Conservation (phyloP, 192 early-diverging fungal genomes). For the Glomus cerebriforme region DNA sequence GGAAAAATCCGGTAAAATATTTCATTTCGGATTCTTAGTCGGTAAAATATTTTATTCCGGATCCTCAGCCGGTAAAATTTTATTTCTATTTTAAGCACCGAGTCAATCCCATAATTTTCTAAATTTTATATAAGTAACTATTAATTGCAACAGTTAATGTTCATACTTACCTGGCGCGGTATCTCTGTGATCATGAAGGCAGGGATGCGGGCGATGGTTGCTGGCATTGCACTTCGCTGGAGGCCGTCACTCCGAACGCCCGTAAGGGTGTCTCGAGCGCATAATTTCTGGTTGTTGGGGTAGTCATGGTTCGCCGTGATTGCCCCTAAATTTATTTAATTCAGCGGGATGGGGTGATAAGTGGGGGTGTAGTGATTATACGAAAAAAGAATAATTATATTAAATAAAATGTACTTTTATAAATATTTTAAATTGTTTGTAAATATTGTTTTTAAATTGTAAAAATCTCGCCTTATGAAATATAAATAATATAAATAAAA, state of each 20-base stretch:
- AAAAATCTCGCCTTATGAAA: no score
- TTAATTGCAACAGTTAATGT: background rate
- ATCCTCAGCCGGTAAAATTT: no score
- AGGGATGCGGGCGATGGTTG: background rate
- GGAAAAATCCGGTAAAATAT: no score
- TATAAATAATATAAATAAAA: no score
- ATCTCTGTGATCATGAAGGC: slow-evolving; percentile 15
- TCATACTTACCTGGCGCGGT: slow-evolving; percentile 28
- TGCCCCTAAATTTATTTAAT: background rate
- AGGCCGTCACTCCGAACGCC: background rate
- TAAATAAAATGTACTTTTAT: no score
- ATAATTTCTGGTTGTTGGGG: slow-evolving; percentile 27
- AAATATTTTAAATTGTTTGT: no score
- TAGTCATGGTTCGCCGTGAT: slow-evolving; percentile 17
- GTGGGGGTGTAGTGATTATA: background rate
- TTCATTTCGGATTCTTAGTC: no score
- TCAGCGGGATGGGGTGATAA: background rate
- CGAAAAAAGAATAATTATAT: background rate
- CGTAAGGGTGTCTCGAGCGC: slow-evolving; percentile 10
- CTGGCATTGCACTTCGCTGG: slow-evolving; percentile 23
- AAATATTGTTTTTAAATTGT: no score
- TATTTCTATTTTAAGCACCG: no score
- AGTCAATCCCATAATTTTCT: slow-evolving; percentile 9
- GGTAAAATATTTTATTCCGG: no score
- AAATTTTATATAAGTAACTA: background rate